Base-by-base conservation (phyloP, 2,329 filamentous ascomycete species). In the Nothophoma quercina region DNA sequence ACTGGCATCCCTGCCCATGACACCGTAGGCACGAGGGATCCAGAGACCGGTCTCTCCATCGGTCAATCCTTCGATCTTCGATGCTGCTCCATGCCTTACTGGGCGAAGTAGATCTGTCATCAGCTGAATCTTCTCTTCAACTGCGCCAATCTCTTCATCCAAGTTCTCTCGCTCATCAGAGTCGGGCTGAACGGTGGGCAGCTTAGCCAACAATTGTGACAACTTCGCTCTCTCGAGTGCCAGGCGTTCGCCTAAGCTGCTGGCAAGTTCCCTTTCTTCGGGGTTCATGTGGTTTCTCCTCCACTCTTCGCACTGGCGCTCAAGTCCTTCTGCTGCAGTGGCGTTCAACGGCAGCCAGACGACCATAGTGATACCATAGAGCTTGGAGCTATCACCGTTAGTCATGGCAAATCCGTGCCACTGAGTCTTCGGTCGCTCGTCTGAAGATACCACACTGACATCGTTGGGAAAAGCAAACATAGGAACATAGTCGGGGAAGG, bases 381-480 rank as follows among this genome's bases (percentile, higher is more conserved):
- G 81, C 72, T 95, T 96, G 48, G 91, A 89, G 65, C 91, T 93
- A 70, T 98, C 93, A 49, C 90, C 90, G 18, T 89, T 89, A 2
- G 95, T 99, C 95, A 99, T 98, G 57, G 91, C 93, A 70, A 99
- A 99, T 40, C 95, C 95, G 76, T 99, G 95, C 95, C 95, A 99
- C 19, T 93, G 97, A n/a, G 95, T 93, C 56, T 92, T 84, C 1
- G 95, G 95, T 56, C 93, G 85, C 71, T 96, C 91, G 68, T 99
- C 95, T 1, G 93, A 93, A 1, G 95, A 97, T 8, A 98, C 91
- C 44, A 99, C 95, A 59, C 92, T 92, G 64, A 99, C 95, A 73
- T 99, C 95, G 75, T 98, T 97, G 36, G 95, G 95, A 67, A 98
- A 99, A 46, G 95, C 93, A 75, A 99, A 99, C 95, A 99, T 98